Base-by-base conservation (phyloP, 306 rosid species). In the Corylus avellana region DNA sequence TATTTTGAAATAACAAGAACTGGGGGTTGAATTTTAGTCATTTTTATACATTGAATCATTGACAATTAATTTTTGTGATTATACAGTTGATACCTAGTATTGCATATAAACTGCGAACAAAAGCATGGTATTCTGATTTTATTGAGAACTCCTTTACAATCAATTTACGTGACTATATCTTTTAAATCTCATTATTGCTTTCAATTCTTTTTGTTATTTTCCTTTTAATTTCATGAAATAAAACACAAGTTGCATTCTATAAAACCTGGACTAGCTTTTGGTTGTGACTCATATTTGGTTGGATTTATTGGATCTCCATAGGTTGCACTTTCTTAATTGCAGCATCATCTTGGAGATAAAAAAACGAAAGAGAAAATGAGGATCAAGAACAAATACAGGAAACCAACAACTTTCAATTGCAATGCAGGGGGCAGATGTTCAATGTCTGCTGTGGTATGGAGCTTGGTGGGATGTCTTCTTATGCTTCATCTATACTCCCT, bases 341-440 rank as follows among this genome's bases (percentile, higher is more conserved):
- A 81, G 91, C 92, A 77, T 83, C 81, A 29, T 87, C 82, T 90
- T 82, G 95, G 90, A 85, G 93, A 90, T 82, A 83, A 80, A 82
- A 70, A 79, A 71, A 86, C 48, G 86, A 88, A 85, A 81, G 88
- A 75, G 94, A 87, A 89, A 89, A 91, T 93, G 97, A 90, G 90
- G 96, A 89, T 80, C 88, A 88, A 83, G 91, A 93, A 86, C 92
- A 96, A 87, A 88, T 87, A 82, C 89, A 82, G 91, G 92, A 96
- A 91, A 90, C 83, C 97, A 78, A 88, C 91, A 70, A 78, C 77
- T 87, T 89, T 91, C 77, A 82, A 74, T 84, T 90, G 97, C 89
- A 82, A 83, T 90, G 93, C 91, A 83, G 94, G 97, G 88, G 82
- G 87, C 83, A 93, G 93, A 89, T 90, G 85, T 81, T 89, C 91